These are phyloP conservation scores for Fusarium dlaminii DNA, from an alignment of 2,329 filamentous ascomycete genomes.

Conservation along the genomic window DNA sequence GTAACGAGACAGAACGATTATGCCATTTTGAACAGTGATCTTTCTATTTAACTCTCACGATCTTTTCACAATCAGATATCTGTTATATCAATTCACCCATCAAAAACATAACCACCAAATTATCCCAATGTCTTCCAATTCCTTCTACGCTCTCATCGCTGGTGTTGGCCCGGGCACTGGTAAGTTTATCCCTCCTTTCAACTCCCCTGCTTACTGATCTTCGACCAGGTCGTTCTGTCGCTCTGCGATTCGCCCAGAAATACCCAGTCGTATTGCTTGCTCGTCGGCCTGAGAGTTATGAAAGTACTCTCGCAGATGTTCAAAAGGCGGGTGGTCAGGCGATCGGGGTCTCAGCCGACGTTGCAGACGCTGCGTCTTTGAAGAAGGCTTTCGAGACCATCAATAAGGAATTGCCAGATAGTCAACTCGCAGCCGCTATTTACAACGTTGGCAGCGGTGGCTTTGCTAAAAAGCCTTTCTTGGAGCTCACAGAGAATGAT, in stretches of 20 bases:
- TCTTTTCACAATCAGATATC: neutral
- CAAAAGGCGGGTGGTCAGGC: slow-evolving; percentile 73
- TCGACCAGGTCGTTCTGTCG: slow-evolving; percentile 55
- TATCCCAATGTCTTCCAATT: slow-evolving; percentile 31
- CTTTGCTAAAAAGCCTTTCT: slow-evolving; percentile 64
- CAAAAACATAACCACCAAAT: too few relatives aligned
- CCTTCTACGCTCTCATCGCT: slow-evolving; percentile 73
- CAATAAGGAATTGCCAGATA: slow-evolving; percentile 64
- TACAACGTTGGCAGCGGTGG: slow-evolving; percentile 71
- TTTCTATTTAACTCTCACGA: neutral
- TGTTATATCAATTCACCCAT: neutral
- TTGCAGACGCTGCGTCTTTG: slow-evolving; percentile 56
- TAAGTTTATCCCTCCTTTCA: slow-evolving; percentile 28
- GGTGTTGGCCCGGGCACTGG: slow-evolving; percentile 77
- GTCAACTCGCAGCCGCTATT: slow-evolving; percentile 70
- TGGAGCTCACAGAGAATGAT: slow-evolving; percentile 63
- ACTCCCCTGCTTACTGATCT: neutral
- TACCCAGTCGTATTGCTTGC: slow-evolving; percentile 83
- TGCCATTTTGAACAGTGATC: neutral
- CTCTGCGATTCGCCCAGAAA: slow-evolving; percentile 66
- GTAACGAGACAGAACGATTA: slow-evolving; percentile 18
- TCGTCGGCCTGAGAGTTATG: slow-evolving; percentile 71
- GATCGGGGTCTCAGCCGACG: slow-evolving; percentile 70
- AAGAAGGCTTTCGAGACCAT: slow-evolving; percentile 70
- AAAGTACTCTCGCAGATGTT: slow-evolving; percentile 75